A percentile compares a stretch with the other conserved stretches of the same genome.
phyloP scores from a whole-genome alignment of 176 grass and related monocot species.

The Phragmites australis region DNA sequence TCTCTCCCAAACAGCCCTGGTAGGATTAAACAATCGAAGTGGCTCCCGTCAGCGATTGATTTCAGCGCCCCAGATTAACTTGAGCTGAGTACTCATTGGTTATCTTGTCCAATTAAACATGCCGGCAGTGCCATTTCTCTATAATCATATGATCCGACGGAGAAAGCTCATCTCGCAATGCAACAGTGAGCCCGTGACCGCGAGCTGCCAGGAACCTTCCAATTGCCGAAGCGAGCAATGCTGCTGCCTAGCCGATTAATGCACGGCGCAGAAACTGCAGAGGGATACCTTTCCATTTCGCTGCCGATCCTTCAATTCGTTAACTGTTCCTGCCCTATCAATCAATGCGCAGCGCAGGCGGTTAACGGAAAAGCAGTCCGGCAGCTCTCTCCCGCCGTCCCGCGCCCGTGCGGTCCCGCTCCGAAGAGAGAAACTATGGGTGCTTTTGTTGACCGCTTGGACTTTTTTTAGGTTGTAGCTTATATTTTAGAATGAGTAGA shows the following conservation, averaged over 20 bases:
- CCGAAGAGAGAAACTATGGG: background rate
- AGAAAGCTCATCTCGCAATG: background rate
- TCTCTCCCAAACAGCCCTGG: no score
- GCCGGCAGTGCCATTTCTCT: background rate
- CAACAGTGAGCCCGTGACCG: background rate
- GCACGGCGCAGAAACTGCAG: background rate
- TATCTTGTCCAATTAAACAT: background rate
- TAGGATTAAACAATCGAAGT: background rate
- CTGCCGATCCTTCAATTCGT: slow-evolving; percentile 14
- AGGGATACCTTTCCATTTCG: background rate
- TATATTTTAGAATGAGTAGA: no score
- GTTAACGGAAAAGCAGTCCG: background rate
- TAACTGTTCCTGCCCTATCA: background rate
- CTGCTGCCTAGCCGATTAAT: background rate
- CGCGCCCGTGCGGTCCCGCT: background rate
- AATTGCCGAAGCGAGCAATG: background rate
- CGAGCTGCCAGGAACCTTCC: background rate
- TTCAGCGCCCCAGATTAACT: background rate
- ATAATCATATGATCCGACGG: background rate
- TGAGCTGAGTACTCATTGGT: background rate
- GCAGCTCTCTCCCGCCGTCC: background rate
- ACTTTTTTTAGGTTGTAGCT: no score
- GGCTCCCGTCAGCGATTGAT: background rate
- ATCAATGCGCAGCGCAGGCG: background rate
- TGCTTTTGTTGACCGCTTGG: background rate